Evolutionary conservation across 2,329 filamentous ascomycete genomes (phyloP).

Genomic region (Xylaria arbuscula): DNA sequence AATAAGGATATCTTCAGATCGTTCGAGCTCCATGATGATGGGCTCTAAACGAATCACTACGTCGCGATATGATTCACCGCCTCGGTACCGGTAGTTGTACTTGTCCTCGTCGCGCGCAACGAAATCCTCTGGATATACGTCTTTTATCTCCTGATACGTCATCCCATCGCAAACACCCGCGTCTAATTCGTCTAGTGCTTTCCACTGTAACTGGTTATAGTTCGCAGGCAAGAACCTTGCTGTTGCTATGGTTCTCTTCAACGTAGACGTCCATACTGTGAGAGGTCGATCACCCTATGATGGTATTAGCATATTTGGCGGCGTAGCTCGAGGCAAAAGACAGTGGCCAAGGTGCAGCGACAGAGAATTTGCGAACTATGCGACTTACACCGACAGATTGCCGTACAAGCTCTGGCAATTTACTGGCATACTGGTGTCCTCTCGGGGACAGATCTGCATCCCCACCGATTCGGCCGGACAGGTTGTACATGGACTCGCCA

Average conservation of each 20-base stretch:
- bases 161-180: conserved; percentile 96
- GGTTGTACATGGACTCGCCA: conserved; percentile 92
- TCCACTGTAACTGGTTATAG: conserved; percentile 98
- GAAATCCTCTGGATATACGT: conserved; percentile 93
- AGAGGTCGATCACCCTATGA: conserved; percentile 68
- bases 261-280: conserved; percentile 71
- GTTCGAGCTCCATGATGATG: conserved; percentile 99
- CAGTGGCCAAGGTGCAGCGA: neutral
- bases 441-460: conserved; percentile 88
- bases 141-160: conserved; percentile 94
- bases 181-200: conserved; percentile 96
- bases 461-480: conserved; percentile 90
- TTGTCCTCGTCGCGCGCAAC: conserved; percentile 96
- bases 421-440: conserved; percentile 86
- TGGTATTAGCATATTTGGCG: conserved; percentile 33
- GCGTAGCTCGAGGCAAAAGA: neutral
- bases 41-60: conserved; percentile 97
- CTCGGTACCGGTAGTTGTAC: conserved; percentile 98
- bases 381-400: conserved; percentile 83
- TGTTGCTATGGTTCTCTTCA: conserved; percentile 89
- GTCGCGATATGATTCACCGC: conserved; percentile 94
- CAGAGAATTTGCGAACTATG: conserved; percentile 8
- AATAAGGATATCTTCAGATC: conserved; percentile 96
- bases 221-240: conserved; percentile 81
- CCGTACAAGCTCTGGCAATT: conserved; percentile 84